Conservation (phyloP, 306 rosid genomes). For the Vigna hirtella region DNA sequence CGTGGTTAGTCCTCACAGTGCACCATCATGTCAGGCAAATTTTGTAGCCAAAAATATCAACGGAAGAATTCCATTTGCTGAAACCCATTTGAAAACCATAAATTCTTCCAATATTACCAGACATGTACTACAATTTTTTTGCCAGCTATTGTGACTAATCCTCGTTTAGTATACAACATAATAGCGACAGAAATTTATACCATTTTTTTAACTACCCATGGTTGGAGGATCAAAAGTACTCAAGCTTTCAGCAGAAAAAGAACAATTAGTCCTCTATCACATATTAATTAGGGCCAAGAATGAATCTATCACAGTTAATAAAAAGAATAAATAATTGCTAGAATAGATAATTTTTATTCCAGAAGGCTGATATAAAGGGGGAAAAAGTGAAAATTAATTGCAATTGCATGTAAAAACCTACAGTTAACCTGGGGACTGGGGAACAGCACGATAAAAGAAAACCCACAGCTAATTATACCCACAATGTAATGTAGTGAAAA, state of each 20-base stretch:
- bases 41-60: neutral
- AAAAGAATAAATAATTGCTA: neutral
- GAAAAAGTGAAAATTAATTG: slow-evolving; percentile 3
- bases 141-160: neutral
- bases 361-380: slow-evolving; percentile 1
- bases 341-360: neutral
- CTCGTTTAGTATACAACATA: neutral
- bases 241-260: neutral
- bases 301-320: slow-evolving; percentile 9
- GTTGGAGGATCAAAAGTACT: neutral
- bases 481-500: neutral
- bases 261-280: neutral
- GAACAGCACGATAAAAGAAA: no score
- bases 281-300: neutral
- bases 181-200: neutral
- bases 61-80: neutral
- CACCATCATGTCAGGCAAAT: slow-evolving; percentile 4
- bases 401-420: neutral
- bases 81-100: neutral
- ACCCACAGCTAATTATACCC: neutral
- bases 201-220: slow-evolving; percentile 3
- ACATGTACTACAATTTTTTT: slow-evolving; percentile 4
- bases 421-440: no score
- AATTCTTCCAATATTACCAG: neutral
- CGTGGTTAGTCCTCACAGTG: slow-evolving; percentile 12